phyloP scores from a whole-genome alignment of 2,329 filamentous ascomycete genomes.

The Aspergillus tanneri region DNA sequence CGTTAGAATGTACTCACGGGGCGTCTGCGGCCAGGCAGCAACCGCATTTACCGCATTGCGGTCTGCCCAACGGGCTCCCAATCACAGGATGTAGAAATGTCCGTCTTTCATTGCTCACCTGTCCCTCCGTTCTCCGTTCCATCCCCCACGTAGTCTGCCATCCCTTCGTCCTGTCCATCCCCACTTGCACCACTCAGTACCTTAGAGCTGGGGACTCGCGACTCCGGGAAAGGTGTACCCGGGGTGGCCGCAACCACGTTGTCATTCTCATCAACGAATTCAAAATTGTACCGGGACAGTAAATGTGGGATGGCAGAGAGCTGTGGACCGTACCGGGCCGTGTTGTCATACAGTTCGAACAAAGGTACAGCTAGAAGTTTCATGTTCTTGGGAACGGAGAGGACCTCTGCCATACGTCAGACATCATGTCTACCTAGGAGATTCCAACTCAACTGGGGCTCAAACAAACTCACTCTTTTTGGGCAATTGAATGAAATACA shows the following conservation, averaged over 20 bases:
- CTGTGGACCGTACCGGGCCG: slow-evolving; percentile 88
- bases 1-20: too few relatives aligned
- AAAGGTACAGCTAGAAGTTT: slow-evolving; percentile 94
- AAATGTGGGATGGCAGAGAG: slow-evolving; percentile 94
- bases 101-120: slow-evolving; percentile 16
- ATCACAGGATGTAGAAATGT: background rate
- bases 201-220: slow-evolving; percentile 61
- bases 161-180: slow-evolving; percentile 36
- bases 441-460: too few relatives aligned
- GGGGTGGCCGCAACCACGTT: slow-evolving; percentile 83
- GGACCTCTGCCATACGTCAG: slow-evolving; percentile 73
- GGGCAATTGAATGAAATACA: slow-evolving; percentile 94
- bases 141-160: slow-evolving; percentile 33
- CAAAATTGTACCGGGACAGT: slow-evolving; percentile 92
- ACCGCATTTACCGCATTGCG: too few relatives aligned
- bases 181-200: slow-evolving; percentile 57
- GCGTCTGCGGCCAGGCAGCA: too few relatives aligned
- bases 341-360: slow-evolving; percentile 98
- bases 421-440: too few relatives aligned
- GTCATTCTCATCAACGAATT: slow-evolving; percentile 92
- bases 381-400: slow-evolving; percentile 99
- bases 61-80: background rate
- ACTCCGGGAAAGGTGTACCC: slow-evolving; percentile 62
- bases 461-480: slow-evolving; percentile 81
- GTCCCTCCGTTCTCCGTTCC: slow-evolving; percentile 24